Evolutionary conservation across 2,329 filamentous ascomycete species (phyloP).

Genomic region (Fusarium falciforme): DNA sequence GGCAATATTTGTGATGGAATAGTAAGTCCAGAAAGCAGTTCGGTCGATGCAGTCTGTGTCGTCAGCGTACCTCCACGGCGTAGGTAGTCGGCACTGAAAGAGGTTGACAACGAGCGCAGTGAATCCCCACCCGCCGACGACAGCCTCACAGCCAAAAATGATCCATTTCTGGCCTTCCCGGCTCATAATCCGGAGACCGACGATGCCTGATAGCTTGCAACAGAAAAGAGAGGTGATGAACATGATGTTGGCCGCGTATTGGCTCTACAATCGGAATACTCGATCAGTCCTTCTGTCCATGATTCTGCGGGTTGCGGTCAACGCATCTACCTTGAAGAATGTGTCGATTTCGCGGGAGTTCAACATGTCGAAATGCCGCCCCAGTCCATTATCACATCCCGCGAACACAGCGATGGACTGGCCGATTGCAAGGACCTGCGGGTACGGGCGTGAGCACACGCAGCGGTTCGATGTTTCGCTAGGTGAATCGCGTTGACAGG

Average conservation of each 20-base stretch:
- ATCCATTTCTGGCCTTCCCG: slow-evolving; percentile 36
- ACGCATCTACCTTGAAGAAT: slow-evolving; percentile 42
- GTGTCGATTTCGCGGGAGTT: slow-evolving; percentile 13
- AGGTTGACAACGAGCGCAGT: slow-evolving; percentile 40
- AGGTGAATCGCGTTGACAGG: background rate
- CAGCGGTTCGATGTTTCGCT: background rate
- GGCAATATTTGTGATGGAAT: slow-evolving; percentile 44
- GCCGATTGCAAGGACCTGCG: slow-evolving; percentile 31
- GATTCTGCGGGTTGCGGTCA: too few species aligned
- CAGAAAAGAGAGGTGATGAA: slow-evolving; percentile 41
- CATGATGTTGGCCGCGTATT: slow-evolving; percentile 43
- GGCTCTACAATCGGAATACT: slow-evolving; percentile 19
- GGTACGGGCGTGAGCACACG: background rate
- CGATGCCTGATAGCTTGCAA: slow-evolving; percentile 42
- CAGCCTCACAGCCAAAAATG: slow-evolving; percentile 27
- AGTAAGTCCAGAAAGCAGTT: slow-evolving; percentile 41
- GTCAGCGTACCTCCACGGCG: slow-evolving; percentile 44
- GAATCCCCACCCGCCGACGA: slow-evolving; percentile 39
- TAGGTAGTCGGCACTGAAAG: slow-evolving; percentile 43
- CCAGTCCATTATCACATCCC: slow-evolving; percentile 39
- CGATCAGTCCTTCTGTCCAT: slow-evolving; percentile 1
- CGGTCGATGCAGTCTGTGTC: slow-evolving; percentile 36
- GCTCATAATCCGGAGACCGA: slow-evolving; percentile 41
- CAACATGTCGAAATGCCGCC: slow-evolving; percentile 31
- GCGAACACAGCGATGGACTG: slow-evolving; percentile 36